Conservation (phyloP, 169 alveolate species). For the Plasmodium gallinaceum region DNA sequence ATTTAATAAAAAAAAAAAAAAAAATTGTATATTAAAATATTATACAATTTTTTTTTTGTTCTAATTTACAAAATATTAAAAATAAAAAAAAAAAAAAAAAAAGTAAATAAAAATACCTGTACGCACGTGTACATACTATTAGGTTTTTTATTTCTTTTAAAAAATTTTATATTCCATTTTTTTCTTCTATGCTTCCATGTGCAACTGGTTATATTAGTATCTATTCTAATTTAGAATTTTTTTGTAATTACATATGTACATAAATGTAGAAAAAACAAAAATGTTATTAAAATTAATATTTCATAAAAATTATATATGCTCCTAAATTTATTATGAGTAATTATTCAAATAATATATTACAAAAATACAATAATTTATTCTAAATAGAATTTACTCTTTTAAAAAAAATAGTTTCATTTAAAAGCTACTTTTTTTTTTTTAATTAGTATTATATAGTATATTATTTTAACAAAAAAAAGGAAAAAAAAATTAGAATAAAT, state of each 20-base stretch:
- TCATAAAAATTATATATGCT: too few relatives aligned
- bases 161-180: slow-evolving; percentile 1
- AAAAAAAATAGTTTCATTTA: too few relatives aligned
- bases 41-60: background rate
- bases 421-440: too few relatives aligned
- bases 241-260: background rate
- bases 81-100: slow-evolving; percentile 1
- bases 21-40: background rate
- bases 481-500: too few relatives aligned
- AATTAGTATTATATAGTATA: too few relatives aligned
- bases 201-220: background rate
- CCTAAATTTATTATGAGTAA: too few relatives aligned
- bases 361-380: too few relatives aligned
- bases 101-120: background rate
- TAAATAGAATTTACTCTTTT: too few relatives aligned
- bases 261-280: slow-evolving; percentile 1
- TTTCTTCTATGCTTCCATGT: background rate
- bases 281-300: too few relatives aligned
- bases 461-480: too few relatives aligned
- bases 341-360: too few relatives aligned
- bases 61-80: background rate
- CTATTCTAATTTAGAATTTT: too few relatives aligned
- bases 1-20: background rate
- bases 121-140: slow-evolving; percentile 7
- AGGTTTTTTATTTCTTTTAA: background rate